Base-by-base conservation (phyloP, 179 eudicot genomes). In the Sideroxylon spinosum region DNA sequence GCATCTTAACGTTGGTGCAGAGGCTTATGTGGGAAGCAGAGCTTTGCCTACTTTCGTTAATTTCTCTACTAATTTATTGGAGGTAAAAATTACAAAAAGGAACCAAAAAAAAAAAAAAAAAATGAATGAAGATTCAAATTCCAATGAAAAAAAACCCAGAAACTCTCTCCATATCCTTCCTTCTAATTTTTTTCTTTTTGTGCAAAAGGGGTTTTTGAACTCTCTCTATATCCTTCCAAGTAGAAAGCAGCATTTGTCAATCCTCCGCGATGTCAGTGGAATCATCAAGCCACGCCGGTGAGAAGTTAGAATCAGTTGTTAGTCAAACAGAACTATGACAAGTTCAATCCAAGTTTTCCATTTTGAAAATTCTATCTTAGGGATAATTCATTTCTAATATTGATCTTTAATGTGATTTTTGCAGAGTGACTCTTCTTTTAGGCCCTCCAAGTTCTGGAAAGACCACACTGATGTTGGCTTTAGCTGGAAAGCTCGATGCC, bases 361-460 rank as follows among this genome's bases (percentile, higher is more conserved):
- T 63, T n/a, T n/a, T 25, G 19, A 44, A 61, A 0, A 32, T 23
- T 25, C 14, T 29, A 10, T 37, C 28, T 5, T 0, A 2, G 16
- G 20, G n/a, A 26, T 7, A 23, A 63, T 76, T 46, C 56, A 66
- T 23, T 49, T 76, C 60, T 37, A 0, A 28, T 74, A 16, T 37
- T 80, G 50, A 73, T 80, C 12, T 26, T 12, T 44, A 3, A 0
- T 63, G 26, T 56, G 32, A n/a, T 48, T 46, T 78, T 66, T 61
- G 81, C 73, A 88, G 96, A 81, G 79, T 91, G 96, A 88, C 90
- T 50, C 78, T 91, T 69, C 89, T 91, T 61, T 68, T 91, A 62
- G 96, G 96, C 60, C 95, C 95, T 62, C 92, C 94, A 71, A 76
- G 88, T 70, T 91, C 94, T n/a, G 94, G 95, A 78, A 91, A 91